These are phyloP conservation scores for Durio zibethinus DNA, from an alignment of 345 rosid genomes.

Conservation along the genomic window DNA sequence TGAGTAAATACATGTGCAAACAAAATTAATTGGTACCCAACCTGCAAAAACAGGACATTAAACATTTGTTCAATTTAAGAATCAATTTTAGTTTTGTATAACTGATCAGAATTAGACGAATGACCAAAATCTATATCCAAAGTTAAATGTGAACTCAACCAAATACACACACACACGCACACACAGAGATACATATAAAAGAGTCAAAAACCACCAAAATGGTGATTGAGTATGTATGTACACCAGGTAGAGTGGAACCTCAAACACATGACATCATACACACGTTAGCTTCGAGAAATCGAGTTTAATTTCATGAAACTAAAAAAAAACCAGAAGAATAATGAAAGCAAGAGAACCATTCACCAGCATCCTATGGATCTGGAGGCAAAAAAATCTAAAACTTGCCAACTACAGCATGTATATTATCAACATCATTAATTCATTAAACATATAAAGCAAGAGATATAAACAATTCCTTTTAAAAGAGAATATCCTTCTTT, in stretches of 20 bases:
- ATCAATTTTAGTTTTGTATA: constrained; percentile 4
- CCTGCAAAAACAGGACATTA: background rate
- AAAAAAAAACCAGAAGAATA: background rate
- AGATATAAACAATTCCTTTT: background rate
- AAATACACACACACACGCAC: background rate
- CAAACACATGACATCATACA: background rate
- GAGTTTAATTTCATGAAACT: background rate
- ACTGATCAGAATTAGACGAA: background rate
- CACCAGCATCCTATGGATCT: background rate
- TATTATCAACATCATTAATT: background rate
- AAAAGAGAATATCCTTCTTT: background rate
- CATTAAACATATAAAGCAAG: background rate
- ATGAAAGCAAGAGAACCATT: background rate
- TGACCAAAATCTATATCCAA: background rate
- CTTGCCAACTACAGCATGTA: background rate
- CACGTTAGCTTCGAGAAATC: background rate
- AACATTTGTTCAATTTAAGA: background rate
- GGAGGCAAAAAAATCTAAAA: background rate
- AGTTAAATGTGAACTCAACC: background rate
- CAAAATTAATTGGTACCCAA: background rate
- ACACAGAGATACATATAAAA: too few relatives aligned
- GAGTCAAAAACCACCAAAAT: too few relatives aligned
- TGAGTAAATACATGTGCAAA: background rate
- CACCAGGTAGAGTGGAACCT: background rate
- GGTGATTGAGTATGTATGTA: too few relatives aligned